phyloP scores from a whole-genome alignment of 148 eudicot genomes.

The Rhododendron griersonianum region DNA sequence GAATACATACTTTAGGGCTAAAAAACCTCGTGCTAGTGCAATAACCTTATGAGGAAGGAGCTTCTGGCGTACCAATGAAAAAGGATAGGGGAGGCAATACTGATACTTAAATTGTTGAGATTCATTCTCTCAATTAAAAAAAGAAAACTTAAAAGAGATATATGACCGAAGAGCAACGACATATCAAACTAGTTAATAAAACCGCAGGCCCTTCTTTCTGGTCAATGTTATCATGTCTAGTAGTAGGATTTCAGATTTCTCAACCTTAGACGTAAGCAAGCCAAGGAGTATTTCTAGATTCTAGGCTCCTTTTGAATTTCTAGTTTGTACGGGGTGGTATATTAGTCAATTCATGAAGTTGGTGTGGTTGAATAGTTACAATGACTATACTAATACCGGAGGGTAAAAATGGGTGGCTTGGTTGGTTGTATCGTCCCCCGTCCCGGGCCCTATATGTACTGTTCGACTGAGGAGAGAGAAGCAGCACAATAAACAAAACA shows the following conservation, averaged over 20 bases:
- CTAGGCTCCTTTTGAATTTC: background rate
- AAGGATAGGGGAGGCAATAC: no score
- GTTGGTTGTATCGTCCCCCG: constrained; percentile 11
- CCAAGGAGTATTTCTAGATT: background rate
- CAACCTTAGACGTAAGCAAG: background rate
- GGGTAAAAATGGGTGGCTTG: background rate
- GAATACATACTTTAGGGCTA: background rate
- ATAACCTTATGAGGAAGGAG: background rate
- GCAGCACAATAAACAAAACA: background rate
- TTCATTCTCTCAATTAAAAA: background rate
- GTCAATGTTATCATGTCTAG: background rate
- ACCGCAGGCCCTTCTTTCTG: background rate
- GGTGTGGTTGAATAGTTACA: background rate
- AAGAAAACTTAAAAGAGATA: no score
- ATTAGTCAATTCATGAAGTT: background rate
- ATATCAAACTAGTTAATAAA: no score
- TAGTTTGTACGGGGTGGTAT: background rate
- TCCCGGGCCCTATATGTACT: background rate
- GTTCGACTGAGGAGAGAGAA: background rate
- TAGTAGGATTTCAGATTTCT: background rate
- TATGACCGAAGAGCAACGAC: no score
- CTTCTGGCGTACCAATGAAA: background rate
- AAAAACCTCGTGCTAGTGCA: no score
- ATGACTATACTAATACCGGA: background rate
- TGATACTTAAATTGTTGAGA: no score